These are phyloP conservation scores for Pythium monospermum DNA, from an alignment of 352 stramenopile genomes.

Conservation along the genomic window DNA sequence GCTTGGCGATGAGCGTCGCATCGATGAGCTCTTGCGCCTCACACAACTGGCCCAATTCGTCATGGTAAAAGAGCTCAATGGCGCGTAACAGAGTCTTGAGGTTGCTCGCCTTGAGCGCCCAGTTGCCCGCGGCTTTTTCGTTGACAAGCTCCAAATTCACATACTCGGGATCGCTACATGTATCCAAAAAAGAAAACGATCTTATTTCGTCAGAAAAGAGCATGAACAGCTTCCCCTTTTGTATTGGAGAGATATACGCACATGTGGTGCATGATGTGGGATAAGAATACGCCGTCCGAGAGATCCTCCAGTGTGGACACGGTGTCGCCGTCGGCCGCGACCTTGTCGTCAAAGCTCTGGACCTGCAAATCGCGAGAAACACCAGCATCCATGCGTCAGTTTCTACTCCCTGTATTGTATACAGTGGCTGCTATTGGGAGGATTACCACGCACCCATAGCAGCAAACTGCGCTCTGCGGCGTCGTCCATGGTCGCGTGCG, in stretches of 20 bases:
- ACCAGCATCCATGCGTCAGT: neutral
- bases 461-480: constrained; percentile 68
- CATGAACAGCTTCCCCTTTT: neutral
- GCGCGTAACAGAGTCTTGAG: constrained; percentile 69
- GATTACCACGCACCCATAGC: constrained; percentile 48
- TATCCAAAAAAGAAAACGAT: neutral
- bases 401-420: too few relatives aligned
- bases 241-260: too few relatives aligned
- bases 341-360: constrained; percentile 64
- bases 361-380: constrained; percentile 28
- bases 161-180: constrained; percentile 68
- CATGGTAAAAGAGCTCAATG: constrained; percentile 79
- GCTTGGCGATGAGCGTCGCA: constrained; percentile 58
- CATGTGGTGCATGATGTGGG: constrained; percentile 84
- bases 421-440: too few relatives aligned
- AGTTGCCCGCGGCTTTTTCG: constrained; percentile 50
- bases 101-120: constrained; percentile 76
- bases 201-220: neutral
- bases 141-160: constrained; percentile 75
- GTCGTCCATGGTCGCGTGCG: constrained; percentile 77
- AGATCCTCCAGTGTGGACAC: constrained; percentile 49
- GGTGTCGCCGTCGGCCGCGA: constrained; percentile 28
- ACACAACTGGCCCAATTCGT: constrained; percentile 74
- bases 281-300: constrained; percentile 77
- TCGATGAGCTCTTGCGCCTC: constrained; percentile 68